Evolutionary conservation across 805 yeast genomes (phyloP).

Genomic region (Saccharomycopsis fermentans): DNA sequence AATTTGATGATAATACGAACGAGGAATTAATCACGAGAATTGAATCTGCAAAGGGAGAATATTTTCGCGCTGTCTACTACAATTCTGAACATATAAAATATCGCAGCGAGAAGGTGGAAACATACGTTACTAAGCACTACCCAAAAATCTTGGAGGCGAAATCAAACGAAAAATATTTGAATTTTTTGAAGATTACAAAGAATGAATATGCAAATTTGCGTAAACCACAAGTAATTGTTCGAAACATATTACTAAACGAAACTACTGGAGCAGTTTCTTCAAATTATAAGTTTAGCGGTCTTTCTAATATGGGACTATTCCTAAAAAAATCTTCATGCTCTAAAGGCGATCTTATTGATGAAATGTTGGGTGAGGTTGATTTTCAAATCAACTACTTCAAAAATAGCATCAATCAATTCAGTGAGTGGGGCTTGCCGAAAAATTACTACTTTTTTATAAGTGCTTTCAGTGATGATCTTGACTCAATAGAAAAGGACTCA

Average conservation of each 20-base stretch:
- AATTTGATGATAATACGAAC: conserved; percentile 17
- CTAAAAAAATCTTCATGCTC: conserved; percentile 29
- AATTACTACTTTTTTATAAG: conserved; percentile 17
- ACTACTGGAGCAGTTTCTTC: conserved; percentile 9
- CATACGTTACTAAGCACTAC: not conserved
- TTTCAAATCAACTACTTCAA: conserved; percentile 50
- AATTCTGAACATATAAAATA: conserved; percentile 20
- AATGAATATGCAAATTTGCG: not conserved
- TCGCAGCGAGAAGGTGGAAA: conserved; percentile 4
- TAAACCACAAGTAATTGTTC: conserved; percentile 5
- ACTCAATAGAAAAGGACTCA: conserved; percentile 21
- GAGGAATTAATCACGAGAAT: conserved; percentile 19
- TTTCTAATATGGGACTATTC: conserved; percentile 58
- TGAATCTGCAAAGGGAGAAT: conserved; percentile 21
- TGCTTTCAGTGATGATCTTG: conserved; percentile 1
- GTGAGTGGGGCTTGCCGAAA: conserved; percentile 57
- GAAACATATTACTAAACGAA: conserved; percentile 32
- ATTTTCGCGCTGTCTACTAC: conserved; percentile 15
- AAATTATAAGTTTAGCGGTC: conserved; percentile 42
- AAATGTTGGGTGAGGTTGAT: conserved; percentile 66
- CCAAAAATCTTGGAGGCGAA: conserved; percentile 3
- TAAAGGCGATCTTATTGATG: conserved; percentile 42
- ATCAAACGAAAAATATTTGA: not conserved
- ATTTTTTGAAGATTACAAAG: not conserved
- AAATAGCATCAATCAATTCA: conserved; percentile 68